Evolutionary conservation across 2,329 filamentous ascomycete species (phyloP).

Genomic region (Neonectria sp.): DNA sequence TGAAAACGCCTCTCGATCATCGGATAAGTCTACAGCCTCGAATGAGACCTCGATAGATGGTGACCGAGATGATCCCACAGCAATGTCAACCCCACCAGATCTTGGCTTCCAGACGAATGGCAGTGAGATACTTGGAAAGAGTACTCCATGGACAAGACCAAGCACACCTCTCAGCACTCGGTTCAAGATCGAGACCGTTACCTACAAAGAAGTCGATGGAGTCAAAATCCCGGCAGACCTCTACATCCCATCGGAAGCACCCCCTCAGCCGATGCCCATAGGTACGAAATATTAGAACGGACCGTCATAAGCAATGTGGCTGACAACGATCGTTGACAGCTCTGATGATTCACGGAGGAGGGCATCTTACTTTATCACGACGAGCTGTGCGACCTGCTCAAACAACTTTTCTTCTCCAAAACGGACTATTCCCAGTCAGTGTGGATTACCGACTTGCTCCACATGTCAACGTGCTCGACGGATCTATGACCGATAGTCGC

Average conservation of each 20-base stretch:
- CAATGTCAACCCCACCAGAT: slow-evolving; percentile 27
- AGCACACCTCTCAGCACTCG: slow-evolving; percentile 15
- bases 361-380: slow-evolving; percentile 31
- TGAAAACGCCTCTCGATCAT: slow-evolving; percentile 17
- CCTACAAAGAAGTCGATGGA: slow-evolving; percentile 34
- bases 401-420: slow-evolving; percentile 25
- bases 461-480: slow-evolving; percentile 28
- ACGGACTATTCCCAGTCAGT: slow-evolving; percentile 28
- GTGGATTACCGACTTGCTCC: slow-evolving; percentile 31
- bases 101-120: slow-evolving; percentile 11
- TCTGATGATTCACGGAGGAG: slow-evolving; percentile 35
- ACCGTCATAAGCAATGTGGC: not conserved
- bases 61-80: slow-evolving; percentile 23
- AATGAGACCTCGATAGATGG: slow-evolving; percentile 8
- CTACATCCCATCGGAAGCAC: slow-evolving; percentile 29
- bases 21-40: slow-evolving; percentile 10
- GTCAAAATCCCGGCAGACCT: slow-evolving; percentile 34
- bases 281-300: slow-evolving; percentile 7
- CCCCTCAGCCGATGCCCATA: slow-evolving; percentile 26
- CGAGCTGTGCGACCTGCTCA: slow-evolving; percentile 27
- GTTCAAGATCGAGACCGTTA: slow-evolving; percentile 33
- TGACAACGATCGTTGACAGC: slow-evolving; percentile 15
- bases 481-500: slow-evolving; percentile 28
- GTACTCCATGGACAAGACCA: slow-evolving; percentile 21
- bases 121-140: slow-evolving; percentile 20